Base-by-base conservation (phyloP, 139 green algal species). In the Raphidocelis subcapitata region DNA sequence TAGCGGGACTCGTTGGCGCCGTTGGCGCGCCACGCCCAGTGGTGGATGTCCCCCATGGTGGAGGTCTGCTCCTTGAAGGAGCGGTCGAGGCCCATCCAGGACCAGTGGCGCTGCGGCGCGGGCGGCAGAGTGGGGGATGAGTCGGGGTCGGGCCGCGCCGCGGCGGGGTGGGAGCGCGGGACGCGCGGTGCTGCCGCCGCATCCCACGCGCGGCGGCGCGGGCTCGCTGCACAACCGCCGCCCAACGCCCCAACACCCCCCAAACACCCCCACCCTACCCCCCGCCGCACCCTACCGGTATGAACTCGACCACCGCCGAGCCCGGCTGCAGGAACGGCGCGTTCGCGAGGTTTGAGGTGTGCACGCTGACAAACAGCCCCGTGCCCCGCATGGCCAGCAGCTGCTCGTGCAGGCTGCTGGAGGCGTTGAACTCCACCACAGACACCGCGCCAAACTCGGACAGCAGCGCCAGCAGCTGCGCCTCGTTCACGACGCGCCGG, bases 321-420 rank as follows among this genome's bases (percentile, higher is more conserved):
- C 91, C 92, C 0, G 88, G 90, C 72, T 83, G 87, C 79, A 97
- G 82, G 54, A 97, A 89, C 46, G 86, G 82, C 1, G 88, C 79
- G 67, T 96, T 97, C 44, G 92, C 91, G 23, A 97, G 81, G 61
- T 91, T 91, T 47, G 82, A 92, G 29, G 92, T 97, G 81, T 97
- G 92, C 60, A 91, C 87, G 0, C 71, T 85, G n/a, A 97, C 77
- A 41, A 91, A 91, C 33, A 97, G 77, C 20, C 82, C 81, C 0
- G 91, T 93, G 24, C 69, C n/a, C 1, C 84, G 77, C 78, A 97
- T 91, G 1, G 76, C 63, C 37, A 82, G 71, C 75, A 97, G 84
- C 88, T 97, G 92, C 73, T 94, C 79, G 47, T 81, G 60, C 51
- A 96, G 84, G 32, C 79, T 81, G 3, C 82, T 89, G 35, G 56